A percentile compares a stretch with the other conserved stretches of the same genome.
These are phyloP conservation scores for Thoreauomyces humboldtii DNA, from an alignment of 192 early-diverging fungal genomes.

Conservation along the genomic window DNA sequence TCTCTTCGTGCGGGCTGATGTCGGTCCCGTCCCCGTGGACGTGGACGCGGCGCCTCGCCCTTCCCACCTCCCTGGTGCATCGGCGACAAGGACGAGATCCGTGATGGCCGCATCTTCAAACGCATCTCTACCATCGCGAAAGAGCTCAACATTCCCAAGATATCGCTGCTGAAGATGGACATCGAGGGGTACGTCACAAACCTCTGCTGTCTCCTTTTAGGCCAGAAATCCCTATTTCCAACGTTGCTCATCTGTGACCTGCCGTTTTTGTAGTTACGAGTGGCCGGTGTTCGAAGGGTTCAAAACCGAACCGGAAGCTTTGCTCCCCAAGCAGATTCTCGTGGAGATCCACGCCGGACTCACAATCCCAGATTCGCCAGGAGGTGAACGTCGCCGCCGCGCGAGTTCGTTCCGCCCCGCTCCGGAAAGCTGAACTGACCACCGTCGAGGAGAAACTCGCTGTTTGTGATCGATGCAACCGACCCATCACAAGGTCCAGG, in stretches of 20 bases:
- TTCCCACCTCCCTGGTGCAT: too few species aligned
- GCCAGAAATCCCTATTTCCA: background rate
- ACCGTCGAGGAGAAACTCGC: too few species aligned
- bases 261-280: slow-evolving; percentile 15
- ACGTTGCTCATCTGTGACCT: too few species aligned
- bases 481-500: too few species aligned
- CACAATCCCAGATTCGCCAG: too few species aligned
- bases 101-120: slow-evolving; percentile 11
- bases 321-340: slow-evolving; percentile 20
- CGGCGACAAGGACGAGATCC: slow-evolving; percentile 9
- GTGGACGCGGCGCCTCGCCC: too few species aligned
- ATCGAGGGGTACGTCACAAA: slow-evolving; percentile 18
- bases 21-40: too few species aligned
- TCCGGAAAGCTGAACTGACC: too few species aligned
- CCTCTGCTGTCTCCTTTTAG: background rate
- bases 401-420: too few species aligned
- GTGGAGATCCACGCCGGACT: slow-evolving; percentile 25
- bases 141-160: slow-evolving; percentile 8
- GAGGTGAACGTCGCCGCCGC: too few species aligned
- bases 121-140: slow-evolving; percentile 10
- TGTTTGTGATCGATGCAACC: too few species aligned
- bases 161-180: slow-evolving; percentile 22
- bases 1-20: too few species aligned
- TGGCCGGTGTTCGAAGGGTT: slow-evolving; percentile 10
- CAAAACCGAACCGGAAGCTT: slow-evolving; percentile 7